Percentiles rank a stretch among this genome's conserved stretches.
Evolutionary conservation across 129 eudicot genomes (phyloP).

Genomic region (Arctium lappa): DNA sequence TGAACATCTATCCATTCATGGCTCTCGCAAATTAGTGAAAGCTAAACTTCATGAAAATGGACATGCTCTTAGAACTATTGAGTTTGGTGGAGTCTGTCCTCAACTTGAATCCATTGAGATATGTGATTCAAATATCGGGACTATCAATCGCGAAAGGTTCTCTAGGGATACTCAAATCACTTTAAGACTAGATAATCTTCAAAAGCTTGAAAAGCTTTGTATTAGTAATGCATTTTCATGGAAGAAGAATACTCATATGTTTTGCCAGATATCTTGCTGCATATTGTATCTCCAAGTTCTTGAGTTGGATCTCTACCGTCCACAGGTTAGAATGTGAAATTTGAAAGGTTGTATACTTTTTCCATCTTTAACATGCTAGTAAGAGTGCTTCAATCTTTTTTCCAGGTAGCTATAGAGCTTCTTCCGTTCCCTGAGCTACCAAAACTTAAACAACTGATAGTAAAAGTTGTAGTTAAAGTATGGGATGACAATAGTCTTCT

Average conservation of each 20-base stretch:
- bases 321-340: conserved; percentile 18
- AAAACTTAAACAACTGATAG: conserved; percentile 32
- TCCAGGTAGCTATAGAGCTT: conserved; percentile 24
- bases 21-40: conserved; percentile 21
- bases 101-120: too few relatives aligned
- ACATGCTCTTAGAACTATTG: conserved; percentile 16
- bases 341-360: not conserved
- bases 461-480: conserved; percentile 36
- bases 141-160: conserved; percentile 24
- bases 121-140: conserved; percentile 12
- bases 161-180: not conserved
- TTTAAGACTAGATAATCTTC: conserved; percentile 25
- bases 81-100: not conserved
- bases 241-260: conserved; percentile 18
- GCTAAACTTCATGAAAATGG: conserved; percentile 19
- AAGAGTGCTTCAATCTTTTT: not conserved
- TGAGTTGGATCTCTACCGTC: conserved; percentile 21
- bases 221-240: conserved; percentile 11
- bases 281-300: conserved; percentile 31
- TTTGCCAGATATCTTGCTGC: conserved; percentile 30
- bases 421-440: conserved; percentile 34
- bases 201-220: conserved; percentile 32
- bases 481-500: conserved; percentile 34
- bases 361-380: not conserved
- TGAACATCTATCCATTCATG: conserved; percentile 14